phyloP scores from a whole-genome alignment of 306 rosid genomes.

The Crotalaria pallida region DNA sequence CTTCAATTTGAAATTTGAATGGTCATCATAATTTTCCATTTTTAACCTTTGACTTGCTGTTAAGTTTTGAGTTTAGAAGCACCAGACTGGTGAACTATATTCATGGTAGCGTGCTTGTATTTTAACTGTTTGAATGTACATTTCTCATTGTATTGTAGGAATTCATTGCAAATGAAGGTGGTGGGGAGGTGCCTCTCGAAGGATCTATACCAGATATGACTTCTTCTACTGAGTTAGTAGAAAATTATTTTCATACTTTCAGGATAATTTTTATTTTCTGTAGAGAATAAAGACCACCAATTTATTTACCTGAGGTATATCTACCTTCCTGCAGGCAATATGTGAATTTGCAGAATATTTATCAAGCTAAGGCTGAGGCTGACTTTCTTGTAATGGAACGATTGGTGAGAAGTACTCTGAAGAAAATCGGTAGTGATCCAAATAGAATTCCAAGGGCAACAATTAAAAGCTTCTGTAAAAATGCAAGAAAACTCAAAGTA shows the following conservation, averaged over 20 bases:
- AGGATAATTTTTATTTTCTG: conserved; percentile 7
- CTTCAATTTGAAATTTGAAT: neutral
- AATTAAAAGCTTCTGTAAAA: conserved; percentile 80
- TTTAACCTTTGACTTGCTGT: neutral
- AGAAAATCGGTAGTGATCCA: conserved; percentile 78
- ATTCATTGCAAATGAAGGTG: conserved; percentile 82
- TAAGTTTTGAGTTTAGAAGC: neutral
- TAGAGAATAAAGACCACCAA: neutral
- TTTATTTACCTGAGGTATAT: conserved; percentile 23
- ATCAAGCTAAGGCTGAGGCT: conserved; percentile 92
- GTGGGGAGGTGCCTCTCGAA: conserved; percentile 87
- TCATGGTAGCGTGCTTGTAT: conserved; percentile 8
- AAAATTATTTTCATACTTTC: conserved; percentile 6
- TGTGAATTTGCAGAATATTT: conserved; percentile 78
- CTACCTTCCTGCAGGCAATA: conserved; percentile 59
- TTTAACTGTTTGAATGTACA: conserved; percentile 9
- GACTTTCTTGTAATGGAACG: conserved; percentile 76
- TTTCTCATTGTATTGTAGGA: conserved; percentile 49
- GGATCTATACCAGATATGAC: conserved; percentile 99
- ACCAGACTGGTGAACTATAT: conserved; percentile 3
- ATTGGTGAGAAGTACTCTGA: conserved; percentile 55
- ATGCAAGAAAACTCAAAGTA: conserved; percentile 94
- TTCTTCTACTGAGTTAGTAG: conserved; percentile 87
- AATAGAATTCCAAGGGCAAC: conserved; percentile 70
- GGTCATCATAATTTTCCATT: neutral